Evolutionary conservation across 768 basidiomycete genomes (phyloP), one percentile per base, ranked within the genome.

Genomic region (Russula compacta): DNA sequence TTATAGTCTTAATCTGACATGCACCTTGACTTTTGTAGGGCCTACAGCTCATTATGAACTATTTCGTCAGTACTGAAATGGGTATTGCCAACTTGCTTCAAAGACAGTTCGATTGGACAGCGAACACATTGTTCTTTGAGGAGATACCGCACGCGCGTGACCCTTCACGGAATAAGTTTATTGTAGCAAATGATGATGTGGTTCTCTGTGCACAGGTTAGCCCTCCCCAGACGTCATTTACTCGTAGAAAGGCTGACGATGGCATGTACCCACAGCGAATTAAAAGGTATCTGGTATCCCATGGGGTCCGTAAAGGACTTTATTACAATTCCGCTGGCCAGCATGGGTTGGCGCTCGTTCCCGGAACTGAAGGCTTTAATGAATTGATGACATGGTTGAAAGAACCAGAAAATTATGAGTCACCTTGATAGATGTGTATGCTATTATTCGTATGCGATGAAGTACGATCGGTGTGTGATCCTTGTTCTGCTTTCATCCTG

Each of bases 121-220:
- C 88, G 11, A 97, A 97, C 69, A 85, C 89, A 10, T 77, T 98
- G 11, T 98, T 89, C 84, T 89, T 83, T 63, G 90, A 94, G 72
- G 89, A 95, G 67, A 92, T 95, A 49, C 89, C 91, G 1, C 79
- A 92, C 68, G 87, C 86, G 15, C 74, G 77, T 15, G 84, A 93
- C 71, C 79, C 84, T 1, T 65, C 75, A 38, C 85, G 82, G 68
- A 82, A 86, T 0, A 72, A 85, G 53, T 89, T 92, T 71, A 77
- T 95, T 63, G 76, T 97, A 17, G 90, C 92, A n/a, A 90, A 87
- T 2, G 79, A 83, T 63, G 94, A 97, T 66, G 78, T 78, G 21
- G 91, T 98, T 67, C 73, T 95, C 56, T 81, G 87, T 67, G 80
- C 90, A 15, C 75, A 81, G 68, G 91, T 91, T 55, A 44, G 78